phyloP scores from a whole-genome alignment of 2,329 filamentous ascomycete species.

The Fusarium neocosmosporiellum region DNA sequence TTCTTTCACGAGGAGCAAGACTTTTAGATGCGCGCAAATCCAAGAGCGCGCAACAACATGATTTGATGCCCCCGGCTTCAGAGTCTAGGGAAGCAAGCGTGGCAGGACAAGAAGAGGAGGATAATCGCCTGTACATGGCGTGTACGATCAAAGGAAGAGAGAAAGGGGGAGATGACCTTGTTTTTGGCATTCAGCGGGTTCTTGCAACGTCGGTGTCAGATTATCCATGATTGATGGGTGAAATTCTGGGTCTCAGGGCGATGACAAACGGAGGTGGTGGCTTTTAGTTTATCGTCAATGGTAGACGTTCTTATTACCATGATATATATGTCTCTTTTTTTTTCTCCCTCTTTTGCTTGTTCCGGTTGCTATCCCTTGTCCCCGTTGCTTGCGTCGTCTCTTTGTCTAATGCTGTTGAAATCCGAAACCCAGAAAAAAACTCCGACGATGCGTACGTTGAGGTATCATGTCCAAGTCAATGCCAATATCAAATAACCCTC shows the following conservation, averaged over 20 bases:
- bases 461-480: conserved; percentile 41
- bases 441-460: conserved; percentile 51
- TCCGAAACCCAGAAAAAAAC: conserved; percentile 35
- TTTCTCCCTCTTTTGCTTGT: background rate
- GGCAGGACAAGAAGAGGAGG: conserved; percentile 20
- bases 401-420: conserved; percentile 45
- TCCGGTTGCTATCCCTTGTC: background rate
- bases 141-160: conserved; percentile 36
- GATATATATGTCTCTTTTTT: conserved; percentile 17
- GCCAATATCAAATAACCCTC: conserved; percentile 25
- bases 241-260: background rate
- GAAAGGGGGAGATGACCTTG: background rate
- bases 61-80: background rate
- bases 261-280: background rate
- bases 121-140: conserved; percentile 22
- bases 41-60: background rate
- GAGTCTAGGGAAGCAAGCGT: background rate
- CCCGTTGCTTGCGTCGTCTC: conserved; percentile 20
- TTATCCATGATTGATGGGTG: conserved; percentile 21
- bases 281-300: conserved; percentile 22
- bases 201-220: conserved; percentile 16
- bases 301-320: conserved; percentile 19
- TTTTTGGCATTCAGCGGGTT: conserved; percentile 35
- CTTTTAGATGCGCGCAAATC: conserved; percentile 67
- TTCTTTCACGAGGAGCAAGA: conserved; percentile 99